These are phyloP conservation scores for Biscutella laevigata DNA, from an alignment of 441 rosid genomes.

Conservation along the genomic window DNA sequence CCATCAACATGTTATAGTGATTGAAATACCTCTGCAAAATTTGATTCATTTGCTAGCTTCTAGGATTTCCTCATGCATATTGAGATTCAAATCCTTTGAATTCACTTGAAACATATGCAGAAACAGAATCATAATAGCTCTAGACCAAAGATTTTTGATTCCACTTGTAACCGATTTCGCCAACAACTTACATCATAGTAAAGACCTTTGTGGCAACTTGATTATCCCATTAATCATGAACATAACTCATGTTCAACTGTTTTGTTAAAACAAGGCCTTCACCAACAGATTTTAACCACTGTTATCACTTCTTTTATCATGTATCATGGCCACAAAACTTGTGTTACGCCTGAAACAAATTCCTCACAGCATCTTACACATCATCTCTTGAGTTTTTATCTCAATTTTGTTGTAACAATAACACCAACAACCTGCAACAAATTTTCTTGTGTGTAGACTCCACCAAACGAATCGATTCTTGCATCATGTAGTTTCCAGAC, in stretches of 20 bases:
- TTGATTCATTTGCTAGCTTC: neutral
- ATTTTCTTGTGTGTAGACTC: too few relatives aligned
- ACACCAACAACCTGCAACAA: too few relatives aligned
- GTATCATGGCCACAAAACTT: neutral
- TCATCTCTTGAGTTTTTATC: too few relatives aligned
- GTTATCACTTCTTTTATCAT: accelerated
- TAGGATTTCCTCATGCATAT: neutral
- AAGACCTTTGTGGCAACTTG: too few relatives aligned
- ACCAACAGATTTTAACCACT: neutral
- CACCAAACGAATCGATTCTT: neutral
- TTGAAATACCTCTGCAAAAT: neutral
- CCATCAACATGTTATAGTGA: neutral
- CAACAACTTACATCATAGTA: too few relatives aligned
- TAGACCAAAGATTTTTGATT: neutral
- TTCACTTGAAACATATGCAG: neutral
- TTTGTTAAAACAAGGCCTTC: neutral
- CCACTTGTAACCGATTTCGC: neutral
- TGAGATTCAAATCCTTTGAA: neutral
- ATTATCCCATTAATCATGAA: too few relatives aligned
- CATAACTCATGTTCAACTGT: too few relatives aligned
- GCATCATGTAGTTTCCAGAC: neutral
- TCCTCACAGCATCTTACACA: neutral
- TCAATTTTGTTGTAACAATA: too few relatives aligned
- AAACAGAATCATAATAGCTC: neutral
- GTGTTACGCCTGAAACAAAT: neutral